Percentiles rank a stretch among this genome's conserved stretches.
Evolutionary conservation across 306 rosid genomes (phyloP).

Genomic region (Amphicarpaea edgeworthii): DNA sequence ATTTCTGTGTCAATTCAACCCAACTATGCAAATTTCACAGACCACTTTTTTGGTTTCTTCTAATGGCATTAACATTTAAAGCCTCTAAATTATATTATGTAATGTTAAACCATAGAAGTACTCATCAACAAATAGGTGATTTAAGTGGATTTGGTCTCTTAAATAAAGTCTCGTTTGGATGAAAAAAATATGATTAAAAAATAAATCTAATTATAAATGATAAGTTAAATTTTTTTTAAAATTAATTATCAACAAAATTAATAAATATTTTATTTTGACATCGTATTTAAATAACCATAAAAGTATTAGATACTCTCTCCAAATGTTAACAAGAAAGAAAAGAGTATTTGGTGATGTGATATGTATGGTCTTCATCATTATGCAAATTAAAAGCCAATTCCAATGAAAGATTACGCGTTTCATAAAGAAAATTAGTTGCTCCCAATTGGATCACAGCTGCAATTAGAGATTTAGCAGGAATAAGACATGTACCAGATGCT

Average conservation of each 20-base stretch:
- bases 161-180: too few relatives aligned
- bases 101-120: not conserved
- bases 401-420: slow-evolving; percentile 44
- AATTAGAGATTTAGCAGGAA: slow-evolving; percentile 32
- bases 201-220: too few relatives aligned
- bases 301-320: not conserved
- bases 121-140: too few relatives aligned
- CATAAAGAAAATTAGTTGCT: slow-evolving; percentile 24
- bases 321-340: not conserved
- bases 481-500: slow-evolving; percentile 36
- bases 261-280: too few relatives aligned
- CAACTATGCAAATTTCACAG: not conserved
- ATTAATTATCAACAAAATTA: too few relatives aligned
- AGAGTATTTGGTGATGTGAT: not conserved
- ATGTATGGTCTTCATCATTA: not conserved
- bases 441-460: slow-evolving; percentile 45
- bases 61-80: not conserved
- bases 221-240: too few relatives aligned
- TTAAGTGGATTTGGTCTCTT: too few relatives aligned
- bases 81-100: slow-evolving; percentile 14
- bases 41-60: slow-evolving; percentile 5
- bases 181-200: too few relatives aligned
- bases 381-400: slow-evolving; percentile 37
- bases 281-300: too few relatives aligned
- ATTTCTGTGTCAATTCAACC: slow-evolving; percentile 12